Base-by-base conservation (phyloP, 352 stramenopile species). In the Phytophthora megakarya region DNA sequence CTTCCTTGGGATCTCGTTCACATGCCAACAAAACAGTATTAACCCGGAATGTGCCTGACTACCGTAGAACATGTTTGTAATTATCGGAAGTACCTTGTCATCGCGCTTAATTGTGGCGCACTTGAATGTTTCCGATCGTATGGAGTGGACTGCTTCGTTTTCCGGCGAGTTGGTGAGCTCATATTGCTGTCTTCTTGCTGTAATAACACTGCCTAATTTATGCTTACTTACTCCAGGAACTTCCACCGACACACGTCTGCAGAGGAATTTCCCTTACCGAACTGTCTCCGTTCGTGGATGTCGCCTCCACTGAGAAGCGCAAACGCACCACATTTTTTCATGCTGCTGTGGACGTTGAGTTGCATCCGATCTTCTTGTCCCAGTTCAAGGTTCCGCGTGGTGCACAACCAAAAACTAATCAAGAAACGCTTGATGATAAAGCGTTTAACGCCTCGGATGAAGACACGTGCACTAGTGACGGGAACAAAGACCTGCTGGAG, bases 301-400 rank as follows among this genome's bases (percentile, higher is more conserved):
- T 84, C 47, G 77, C 64, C n/a, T 85, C 77, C 8, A 75, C 70
- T 0, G 70, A 84, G 54, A 88, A 86, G 50, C 53, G 52, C 33
- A 80, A 82, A 62, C 67, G 65, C 23, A 56, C 70, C 5, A 63
- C 43, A 11, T 89, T 89, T 49, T 86, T 86, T 45, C 67, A 78
- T 39, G 73, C 71, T 13, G 56, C 53, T 43, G 62, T 64, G 1
- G 62, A 32, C 10, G 40, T 58, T 4, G 73, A 75, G 10, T 62
- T 65, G 2, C 72, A 84, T 50, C 62, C 61, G 3, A 57, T 89
- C 35, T 67, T 75, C 5, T 37, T 89, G 23, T 81, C 71, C 53
- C 81, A 72, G 39, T 85, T 81, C 44, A 87, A 86, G 30, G 48
- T 87, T 22, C 78, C 76, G 32, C 67, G 67, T 9, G 71, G 73